Evolutionary conservation across 2,329 filamentous ascomycete species (phyloP), one percentile per base, ranked within the genome.

Genomic region (Magnaporthiopsis poae): DNA sequence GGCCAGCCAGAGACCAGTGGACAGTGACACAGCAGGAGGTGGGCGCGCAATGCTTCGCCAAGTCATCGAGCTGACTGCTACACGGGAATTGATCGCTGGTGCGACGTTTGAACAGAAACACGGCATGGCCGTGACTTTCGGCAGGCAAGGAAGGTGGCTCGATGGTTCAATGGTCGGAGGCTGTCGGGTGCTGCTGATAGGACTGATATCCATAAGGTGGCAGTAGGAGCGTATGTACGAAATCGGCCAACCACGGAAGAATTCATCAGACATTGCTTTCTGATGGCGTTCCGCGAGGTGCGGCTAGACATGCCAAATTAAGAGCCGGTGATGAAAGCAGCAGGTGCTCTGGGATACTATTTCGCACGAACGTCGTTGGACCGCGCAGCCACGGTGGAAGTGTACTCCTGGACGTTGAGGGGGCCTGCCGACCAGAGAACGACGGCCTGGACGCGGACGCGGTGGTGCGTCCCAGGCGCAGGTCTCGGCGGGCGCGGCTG

Each of bases 351-450:
- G n/a, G 46, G 3, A 56, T 25, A 56, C 46, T 56, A n/a, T n/a
- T 21, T 56, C 7, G 46, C 46, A 56, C 46, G 46, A 5, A 25
- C 21, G 46, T 13, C 46, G n/a, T 25, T 25, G 46, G 46, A n/a
- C n/a, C 18, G 7, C 8, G 46, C 46, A 25, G 46, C 46, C 46
- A 56, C 46, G 46, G 46, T 25, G 18, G 46, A 56, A 21, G 94
- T 88, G 74, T 96, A 97, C 61, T 84, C 82, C 46, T 85, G 82
- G 66, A 96, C 72, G 68, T 90, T 84, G 69, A 97, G 75, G 5
- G 88, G 84, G 0, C 90, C 90, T 15, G 92, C 88, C 59, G 87
- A 82, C 88, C 93, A 96, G 3, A 96, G 75, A 72, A 92, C 80
- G 62, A 95, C 75, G 1, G 91, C 92, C 73, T 96, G 91, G 25